phyloP scores from a whole-genome alignment of 352 stramenopile species.

The Phytophthora pluvialis region DNA sequence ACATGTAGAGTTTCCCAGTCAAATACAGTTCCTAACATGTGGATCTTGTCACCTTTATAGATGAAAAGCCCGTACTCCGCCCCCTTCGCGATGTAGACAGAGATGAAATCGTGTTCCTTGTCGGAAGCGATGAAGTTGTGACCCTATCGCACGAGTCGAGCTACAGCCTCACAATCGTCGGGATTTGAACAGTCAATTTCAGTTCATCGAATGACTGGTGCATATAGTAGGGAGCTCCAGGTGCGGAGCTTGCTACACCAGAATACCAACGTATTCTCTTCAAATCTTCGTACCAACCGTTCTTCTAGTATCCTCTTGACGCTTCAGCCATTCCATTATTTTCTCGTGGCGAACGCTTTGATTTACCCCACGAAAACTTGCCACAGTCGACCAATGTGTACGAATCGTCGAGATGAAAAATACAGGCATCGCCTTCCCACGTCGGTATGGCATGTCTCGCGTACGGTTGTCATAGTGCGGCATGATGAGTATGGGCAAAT shows the following conservation, averaged over 20 bases:
- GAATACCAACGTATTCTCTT: conserved; percentile 34
- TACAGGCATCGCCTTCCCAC: too few relatives aligned
- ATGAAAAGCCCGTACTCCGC: too few relatives aligned
- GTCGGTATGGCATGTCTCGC: too few relatives aligned
- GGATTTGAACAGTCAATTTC: too few relatives aligned
- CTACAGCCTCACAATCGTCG: too few relatives aligned
- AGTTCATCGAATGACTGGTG: too few relatives aligned
- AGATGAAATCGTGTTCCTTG: conserved; percentile 5
- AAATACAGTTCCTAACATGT: conserved; percentile 12
- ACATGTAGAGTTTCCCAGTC: conserved; percentile 24
- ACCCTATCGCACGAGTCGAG: too few relatives aligned
- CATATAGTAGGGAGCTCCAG: conserved; percentile 31
- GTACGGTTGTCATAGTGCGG: too few relatives aligned
- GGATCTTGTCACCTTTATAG: background rate
- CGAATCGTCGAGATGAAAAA: too few relatives aligned
- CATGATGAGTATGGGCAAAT: too few relatives aligned
- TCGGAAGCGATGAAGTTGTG: conserved; percentile 21
- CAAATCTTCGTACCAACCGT: conserved; percentile 39
- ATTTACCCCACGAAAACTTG: conserved; percentile 25
- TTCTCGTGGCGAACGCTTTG: conserved; percentile 8
- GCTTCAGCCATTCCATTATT: conserved; percentile 28
- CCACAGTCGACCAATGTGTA: background rate
- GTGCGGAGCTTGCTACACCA: conserved; percentile 26
- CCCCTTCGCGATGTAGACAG: conserved; percentile 14
- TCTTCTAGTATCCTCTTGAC: conserved; percentile 25